Evolutionary conservation across 768 basidiomycete genomes (phyloP).

Genomic region (Gloeopeniophorella convolvens): DNA sequence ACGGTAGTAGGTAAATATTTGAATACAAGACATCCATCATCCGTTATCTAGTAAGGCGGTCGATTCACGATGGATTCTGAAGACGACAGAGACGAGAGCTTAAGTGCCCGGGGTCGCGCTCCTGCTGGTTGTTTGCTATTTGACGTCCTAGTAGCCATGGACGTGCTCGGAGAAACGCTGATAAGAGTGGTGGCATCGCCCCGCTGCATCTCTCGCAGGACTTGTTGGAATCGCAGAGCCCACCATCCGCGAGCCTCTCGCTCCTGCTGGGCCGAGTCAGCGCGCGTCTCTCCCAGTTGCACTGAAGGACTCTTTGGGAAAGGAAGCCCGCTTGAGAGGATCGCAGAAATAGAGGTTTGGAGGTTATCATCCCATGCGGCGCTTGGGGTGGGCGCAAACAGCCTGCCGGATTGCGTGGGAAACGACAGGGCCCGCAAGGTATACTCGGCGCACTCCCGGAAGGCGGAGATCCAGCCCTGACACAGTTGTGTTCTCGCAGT

Average conservation of each 20-base stretch:
- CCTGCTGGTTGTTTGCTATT: background rate
- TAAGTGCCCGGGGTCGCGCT: conserved; percentile 15
- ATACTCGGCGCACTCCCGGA: conserved; percentile 45
- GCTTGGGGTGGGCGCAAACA: conserved; percentile 26
- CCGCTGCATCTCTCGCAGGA: conserved; percentile 47
- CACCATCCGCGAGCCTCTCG: conserved; percentile 72
- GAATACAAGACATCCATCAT: background rate
- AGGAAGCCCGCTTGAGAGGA: conserved; percentile 43
- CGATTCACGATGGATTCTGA: conserved; percentile 14
- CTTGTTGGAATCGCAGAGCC: conserved; percentile 58
- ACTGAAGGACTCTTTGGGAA: conserved; percentile 71
- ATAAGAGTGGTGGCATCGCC: conserved; percentile 6
- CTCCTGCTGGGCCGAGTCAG: conserved; percentile 37
- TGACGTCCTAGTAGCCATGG: background rate
- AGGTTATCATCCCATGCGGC: conserved; percentile 28
- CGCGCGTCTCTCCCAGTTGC: conserved; percentile 35
- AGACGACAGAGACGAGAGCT: conserved; percentile 18
- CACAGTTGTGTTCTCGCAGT: conserved; percentile 23
- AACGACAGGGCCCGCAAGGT: conserved; percentile 41
- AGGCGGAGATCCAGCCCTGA: conserved; percentile 43
- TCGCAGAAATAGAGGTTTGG: conserved; percentile 32
- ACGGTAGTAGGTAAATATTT: background rate
- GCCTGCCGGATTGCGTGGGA: conserved; percentile 28
- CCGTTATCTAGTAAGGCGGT: background rate
- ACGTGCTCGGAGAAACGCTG: background rate